A percentile compares a stretch with the other conserved stretches of the same genome.
Evolutionary conservation across 2,329 filamentous ascomycete species (phyloP).

Genomic region (Fusarium gaditjirri): DNA sequence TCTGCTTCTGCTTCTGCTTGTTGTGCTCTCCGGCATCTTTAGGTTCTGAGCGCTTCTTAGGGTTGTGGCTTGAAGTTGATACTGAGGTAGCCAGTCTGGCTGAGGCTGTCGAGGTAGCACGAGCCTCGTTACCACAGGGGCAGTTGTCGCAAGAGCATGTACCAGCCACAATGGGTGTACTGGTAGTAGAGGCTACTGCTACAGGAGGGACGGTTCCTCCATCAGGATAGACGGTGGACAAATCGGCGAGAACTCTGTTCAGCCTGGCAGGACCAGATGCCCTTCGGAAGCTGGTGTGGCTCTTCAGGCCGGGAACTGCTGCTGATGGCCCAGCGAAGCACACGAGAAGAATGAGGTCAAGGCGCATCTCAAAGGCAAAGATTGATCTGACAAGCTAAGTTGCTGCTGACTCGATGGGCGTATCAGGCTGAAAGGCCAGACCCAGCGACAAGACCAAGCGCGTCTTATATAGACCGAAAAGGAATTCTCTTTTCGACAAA

Average conservation of each 20-base stretch:
- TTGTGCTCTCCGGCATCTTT: neutral
- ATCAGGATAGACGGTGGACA: conserved; percentile 10
- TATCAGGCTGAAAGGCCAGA: neutral
- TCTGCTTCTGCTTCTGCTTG: neutral
- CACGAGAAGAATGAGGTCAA: conserved; percentile 6
- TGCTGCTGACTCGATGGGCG: neutral
- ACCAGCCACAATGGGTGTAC: neutral
- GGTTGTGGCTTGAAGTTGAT: neutral
- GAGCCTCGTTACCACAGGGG: neutral
- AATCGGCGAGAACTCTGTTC: neutral
- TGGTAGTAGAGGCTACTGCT: neutral
- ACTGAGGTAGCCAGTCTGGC: neutral
- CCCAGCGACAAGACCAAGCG: neutral
- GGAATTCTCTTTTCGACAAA: neutral
- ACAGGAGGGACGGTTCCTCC: neutral
- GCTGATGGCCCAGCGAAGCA: conserved; percentile 8
- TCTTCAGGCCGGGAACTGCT: neutral
- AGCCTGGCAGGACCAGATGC: conserved; percentile 9
- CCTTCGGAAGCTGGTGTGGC: neutral
- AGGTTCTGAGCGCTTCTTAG: neutral
- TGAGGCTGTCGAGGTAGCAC: neutral
- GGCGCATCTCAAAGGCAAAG: conserved; percentile 6
- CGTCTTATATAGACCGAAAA: conserved; percentile 3
- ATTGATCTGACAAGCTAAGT: neutral
- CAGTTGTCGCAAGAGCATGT: neutral